These are phyloP conservation scores for Rhododendron simsii DNA, from an alignment of 148 eudicot species.

Conservation along the genomic window DNA sequence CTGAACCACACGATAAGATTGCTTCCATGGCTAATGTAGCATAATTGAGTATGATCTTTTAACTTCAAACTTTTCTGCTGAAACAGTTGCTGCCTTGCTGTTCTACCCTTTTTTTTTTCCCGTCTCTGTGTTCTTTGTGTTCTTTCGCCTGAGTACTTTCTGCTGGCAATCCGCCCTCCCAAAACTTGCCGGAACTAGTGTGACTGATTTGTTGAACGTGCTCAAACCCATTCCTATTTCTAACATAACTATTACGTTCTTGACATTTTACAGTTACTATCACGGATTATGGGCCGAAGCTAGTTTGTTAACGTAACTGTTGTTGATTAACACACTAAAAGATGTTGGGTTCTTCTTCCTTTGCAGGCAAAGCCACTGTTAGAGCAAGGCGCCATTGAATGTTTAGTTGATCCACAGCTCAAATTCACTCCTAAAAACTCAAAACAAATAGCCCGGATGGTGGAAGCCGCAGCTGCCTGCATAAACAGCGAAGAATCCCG, in stretches of 20 bases:
- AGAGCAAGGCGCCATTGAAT: slow-evolving; percentile 55
- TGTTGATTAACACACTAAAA: neutral
- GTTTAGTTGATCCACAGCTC: slow-evolving; percentile 60
- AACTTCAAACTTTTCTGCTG: neutral
- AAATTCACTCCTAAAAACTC: slow-evolving; percentile 47
- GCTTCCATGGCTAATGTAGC: neutral
- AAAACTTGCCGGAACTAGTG: neutral
- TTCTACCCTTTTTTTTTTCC: neutral
- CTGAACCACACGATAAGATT: too few species aligned
- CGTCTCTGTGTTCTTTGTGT: neutral
- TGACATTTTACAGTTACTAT: neutral
- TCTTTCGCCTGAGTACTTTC: neutral
- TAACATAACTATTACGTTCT: neutral
- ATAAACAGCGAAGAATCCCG: slow-evolving; percentile 60
- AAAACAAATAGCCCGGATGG: slow-evolving; percentile 55
- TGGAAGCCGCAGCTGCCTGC: slow-evolving; percentile 76
- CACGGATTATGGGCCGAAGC: neutral
- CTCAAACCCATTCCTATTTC: neutral
- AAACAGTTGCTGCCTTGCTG: neutral
- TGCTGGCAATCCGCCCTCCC: neutral
- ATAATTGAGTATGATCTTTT: neutral
- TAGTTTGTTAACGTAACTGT: neutral
- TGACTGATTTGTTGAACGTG: neutral
- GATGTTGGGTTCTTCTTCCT: neutral
- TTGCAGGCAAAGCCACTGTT: slow-evolving; percentile 85